Percentiles rank a stretch among this genome's conserved stretches.
Conservation (phyloP, 106 monocot species). For the Dioscorea zingiberensis region DNA sequence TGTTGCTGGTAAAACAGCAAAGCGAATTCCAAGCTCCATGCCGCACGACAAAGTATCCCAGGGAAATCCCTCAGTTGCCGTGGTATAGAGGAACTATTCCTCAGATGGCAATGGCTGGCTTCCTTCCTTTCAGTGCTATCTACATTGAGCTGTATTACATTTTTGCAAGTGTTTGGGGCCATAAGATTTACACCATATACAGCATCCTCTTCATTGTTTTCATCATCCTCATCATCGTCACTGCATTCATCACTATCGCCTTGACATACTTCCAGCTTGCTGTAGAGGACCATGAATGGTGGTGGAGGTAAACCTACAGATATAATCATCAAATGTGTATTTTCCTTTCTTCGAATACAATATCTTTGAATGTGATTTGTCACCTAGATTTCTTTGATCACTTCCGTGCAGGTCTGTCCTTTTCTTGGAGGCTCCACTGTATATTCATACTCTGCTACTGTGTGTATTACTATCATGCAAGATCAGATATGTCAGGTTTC, state of each 20-base stretch:
- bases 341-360: not conserved
- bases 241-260: constrained; percentile 11
- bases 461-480: constrained; percentile 39
- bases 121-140: constrained; percentile 12
- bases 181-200: constrained; percentile 10
- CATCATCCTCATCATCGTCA: constrained; percentile 11
- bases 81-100: constrained; percentile 11
- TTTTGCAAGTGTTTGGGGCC: constrained; percentile 10
- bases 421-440: constrained; percentile 31
- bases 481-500: constrained; percentile 50
- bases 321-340: not conserved
- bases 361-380: too few species aligned
- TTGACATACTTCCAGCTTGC: constrained; percentile 20
- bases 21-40: constrained; percentile 13
- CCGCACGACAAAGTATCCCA: constrained; percentile 6
- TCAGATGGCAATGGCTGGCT: constrained; percentile 14
- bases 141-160: constrained; percentile 15
- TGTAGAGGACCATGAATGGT: constrained; percentile 14
- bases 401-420: not conserved
- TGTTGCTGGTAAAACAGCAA: constrained; percentile 9
- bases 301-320: constrained; percentile 9
- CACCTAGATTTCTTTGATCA: not conserved
- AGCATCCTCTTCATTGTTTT: constrained; percentile 12
- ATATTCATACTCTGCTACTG: constrained; percentile 36
- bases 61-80: constrained; percentile 10